A percentile compares a stretch with the other conserved stretches of the same genome.
phyloP scores from a whole-genome alignment of 208 protist genomes.

The Phytomonas serpens region DNA sequence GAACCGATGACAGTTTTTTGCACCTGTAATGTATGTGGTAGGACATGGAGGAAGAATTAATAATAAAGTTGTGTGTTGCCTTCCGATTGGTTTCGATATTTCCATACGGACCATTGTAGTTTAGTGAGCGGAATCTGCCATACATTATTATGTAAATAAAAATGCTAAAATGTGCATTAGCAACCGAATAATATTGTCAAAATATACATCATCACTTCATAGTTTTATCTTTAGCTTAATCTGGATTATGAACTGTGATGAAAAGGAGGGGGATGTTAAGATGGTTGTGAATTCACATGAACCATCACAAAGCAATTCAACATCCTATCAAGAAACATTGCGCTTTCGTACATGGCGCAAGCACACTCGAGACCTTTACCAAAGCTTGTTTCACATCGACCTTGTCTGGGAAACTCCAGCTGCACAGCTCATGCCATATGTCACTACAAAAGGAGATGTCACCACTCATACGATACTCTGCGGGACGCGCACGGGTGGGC shows the following conservation, averaged over 20 bases:
- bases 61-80: slow-evolving; percentile 1
- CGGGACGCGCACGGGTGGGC: slow-evolving; percentile 66
- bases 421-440: slow-evolving; percentile 77
- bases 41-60: slow-evolving; percentile 65
- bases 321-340: slow-evolving; percentile 58
- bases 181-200: neutral
- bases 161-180: neutral
- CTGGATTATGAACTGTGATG: neutral
- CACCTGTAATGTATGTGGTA: slow-evolving; percentile 88
- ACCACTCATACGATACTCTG: slow-evolving; percentile 69
- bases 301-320: slow-evolving; percentile 9
- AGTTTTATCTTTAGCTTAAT: neutral
- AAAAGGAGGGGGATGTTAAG: slow-evolving; percentile 1
- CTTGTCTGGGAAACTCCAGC: slow-evolving; percentile 81
- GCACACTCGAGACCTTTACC: slow-evolving; percentile 79
- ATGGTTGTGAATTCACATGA: neutral
- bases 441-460: slow-evolving; percentile 40
- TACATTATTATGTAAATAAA: neutral
- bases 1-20: slow-evolving; percentile 98
- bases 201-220: slow-evolving; percentile 2
- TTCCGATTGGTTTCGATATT: slow-evolving; percentile 9
- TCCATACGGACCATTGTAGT: neutral
- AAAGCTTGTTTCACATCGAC: slow-evolving; percentile 81
- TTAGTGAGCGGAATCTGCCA: neutral
- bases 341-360: slow-evolving; percentile 87